Conservation (phyloP, 345 rosid species). For the Alliaria petiolata region DNA sequence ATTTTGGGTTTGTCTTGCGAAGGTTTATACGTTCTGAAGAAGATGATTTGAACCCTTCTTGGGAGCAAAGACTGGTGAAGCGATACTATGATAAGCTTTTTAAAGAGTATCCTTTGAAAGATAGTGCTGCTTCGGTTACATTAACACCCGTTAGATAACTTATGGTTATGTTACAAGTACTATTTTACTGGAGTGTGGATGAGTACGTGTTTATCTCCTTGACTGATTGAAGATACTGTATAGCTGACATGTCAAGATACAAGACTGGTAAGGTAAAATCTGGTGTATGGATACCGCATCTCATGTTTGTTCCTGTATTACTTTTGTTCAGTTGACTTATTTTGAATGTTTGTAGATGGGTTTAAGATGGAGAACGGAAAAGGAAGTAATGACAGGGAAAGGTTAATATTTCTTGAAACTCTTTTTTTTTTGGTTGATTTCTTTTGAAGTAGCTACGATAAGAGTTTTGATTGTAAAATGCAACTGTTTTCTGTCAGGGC, state of each 20-base stretch:
- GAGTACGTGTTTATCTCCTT: conserved; percentile 38
- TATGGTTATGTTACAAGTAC: neutral
- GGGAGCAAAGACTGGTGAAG: conserved; percentile 97
- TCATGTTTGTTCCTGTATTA: neutral
- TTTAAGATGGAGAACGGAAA: conserved; percentile 96
- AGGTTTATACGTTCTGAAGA: conserved; percentile 95
- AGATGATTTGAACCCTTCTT: conserved; percentile 79
- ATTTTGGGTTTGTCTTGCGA: neutral
- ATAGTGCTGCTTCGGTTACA: neutral
- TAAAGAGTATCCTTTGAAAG: conserved; percentile 78
- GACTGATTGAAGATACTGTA: conserved; percentile 69
- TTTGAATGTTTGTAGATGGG: conserved; percentile 57
- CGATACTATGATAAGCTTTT: conserved; percentile 94
- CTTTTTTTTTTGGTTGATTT: neutral
- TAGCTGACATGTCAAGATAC: conserved; percentile 94
- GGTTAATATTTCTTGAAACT: conserved; percentile 41
- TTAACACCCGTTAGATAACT: neutral
- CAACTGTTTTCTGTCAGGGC: conserved; percentile 65
- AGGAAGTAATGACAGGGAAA: conserved; percentile 93
- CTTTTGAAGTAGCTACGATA: neutral
- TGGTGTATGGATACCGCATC: neutral
- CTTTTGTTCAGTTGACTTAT: neutral
- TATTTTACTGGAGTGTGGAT: neutral
- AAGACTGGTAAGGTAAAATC: conserved; percentile 77
- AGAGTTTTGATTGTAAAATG: conserved; percentile 23